Evolutionary conservation across 1,284 basidiomycete species (phyloP).

Genomic region (Marasmius oreades): DNA sequence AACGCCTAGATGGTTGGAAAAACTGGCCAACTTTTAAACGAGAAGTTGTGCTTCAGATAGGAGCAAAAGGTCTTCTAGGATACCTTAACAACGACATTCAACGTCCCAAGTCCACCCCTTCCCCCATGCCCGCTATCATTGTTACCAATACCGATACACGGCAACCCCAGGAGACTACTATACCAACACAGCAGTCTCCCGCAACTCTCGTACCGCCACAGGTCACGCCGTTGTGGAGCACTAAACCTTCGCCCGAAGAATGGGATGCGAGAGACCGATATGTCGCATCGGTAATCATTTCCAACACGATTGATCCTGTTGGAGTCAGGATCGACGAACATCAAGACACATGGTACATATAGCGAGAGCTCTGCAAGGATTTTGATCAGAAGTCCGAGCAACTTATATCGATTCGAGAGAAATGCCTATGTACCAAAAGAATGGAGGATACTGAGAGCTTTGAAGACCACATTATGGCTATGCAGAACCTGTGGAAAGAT

Average conservation of each 20-base stretch:
- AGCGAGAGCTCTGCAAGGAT: neutral
- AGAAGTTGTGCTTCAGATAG: neutral
- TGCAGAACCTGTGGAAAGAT: neutral
- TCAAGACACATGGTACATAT: neutral
- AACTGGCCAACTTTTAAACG: neutral
- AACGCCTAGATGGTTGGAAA: neutral
- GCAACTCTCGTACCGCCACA: neutral
- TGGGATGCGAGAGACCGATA: neutral
- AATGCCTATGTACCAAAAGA: neutral
- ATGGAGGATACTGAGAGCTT: neutral
- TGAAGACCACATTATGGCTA: neutral
- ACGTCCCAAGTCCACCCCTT: neutral
- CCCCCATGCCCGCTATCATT: too few species aligned
- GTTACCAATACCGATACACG: neutral
- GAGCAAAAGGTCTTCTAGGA: neutral
- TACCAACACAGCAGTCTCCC: neutral
- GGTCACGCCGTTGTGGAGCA: neutral
- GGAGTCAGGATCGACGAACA: neutral
- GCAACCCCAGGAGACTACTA: neutral
- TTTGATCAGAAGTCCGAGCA: neutral
- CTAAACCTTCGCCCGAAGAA: neutral
- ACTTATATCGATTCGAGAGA: neutral
- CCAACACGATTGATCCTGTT: neutral
- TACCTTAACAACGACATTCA: neutral
- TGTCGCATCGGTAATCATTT: neutral